Evolutionary conservation across 1,284 basidiomycete genomes (phyloP).

Genomic region (Marasmius fiardii): DNA sequence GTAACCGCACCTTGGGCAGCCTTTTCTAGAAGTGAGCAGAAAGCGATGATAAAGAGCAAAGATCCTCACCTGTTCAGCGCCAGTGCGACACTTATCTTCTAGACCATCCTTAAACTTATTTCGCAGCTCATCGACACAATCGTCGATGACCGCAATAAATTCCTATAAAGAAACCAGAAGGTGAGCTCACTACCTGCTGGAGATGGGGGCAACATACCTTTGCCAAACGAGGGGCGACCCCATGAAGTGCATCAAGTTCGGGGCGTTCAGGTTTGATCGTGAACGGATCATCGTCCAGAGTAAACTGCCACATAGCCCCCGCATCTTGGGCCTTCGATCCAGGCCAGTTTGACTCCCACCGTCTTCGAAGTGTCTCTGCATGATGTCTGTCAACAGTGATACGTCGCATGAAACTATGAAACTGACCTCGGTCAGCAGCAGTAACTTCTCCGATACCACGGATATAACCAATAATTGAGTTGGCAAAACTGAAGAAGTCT

Average conservation of each 20-base stretch:
- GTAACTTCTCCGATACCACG: slow-evolving; percentile 1
- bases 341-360: not conserved
- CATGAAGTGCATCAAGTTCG: not conserved
- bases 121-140: slow-evolving; percentile 44
- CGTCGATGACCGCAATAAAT: slow-evolving; percentile 40
- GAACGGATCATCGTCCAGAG: not conserved
- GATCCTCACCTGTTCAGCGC: slow-evolving; percentile 43
- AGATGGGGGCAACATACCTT: not conserved
- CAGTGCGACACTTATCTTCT: slow-evolving; percentile 52
- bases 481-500: not conserved
- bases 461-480: not conserved
- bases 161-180: slow-evolving; percentile 31
- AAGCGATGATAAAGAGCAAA: not conserved
- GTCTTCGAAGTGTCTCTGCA: not conserved
- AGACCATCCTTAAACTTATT: slow-evolving; percentile 48
- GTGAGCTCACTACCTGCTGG: not conserved
- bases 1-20: slow-evolving; percentile 44
- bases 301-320: not conserved
- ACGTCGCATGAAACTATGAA: not conserved
- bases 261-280: not conserved
- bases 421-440: not conserved
- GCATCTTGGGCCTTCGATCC: not conserved
- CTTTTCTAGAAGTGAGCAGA: slow-evolving; percentile 22
- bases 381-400: not conserved
- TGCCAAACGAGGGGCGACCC: not conserved